phyloP scores from a whole-genome alignment of 768 basidiomycete species.

The Xerocomellus chrysenteron region DNA sequence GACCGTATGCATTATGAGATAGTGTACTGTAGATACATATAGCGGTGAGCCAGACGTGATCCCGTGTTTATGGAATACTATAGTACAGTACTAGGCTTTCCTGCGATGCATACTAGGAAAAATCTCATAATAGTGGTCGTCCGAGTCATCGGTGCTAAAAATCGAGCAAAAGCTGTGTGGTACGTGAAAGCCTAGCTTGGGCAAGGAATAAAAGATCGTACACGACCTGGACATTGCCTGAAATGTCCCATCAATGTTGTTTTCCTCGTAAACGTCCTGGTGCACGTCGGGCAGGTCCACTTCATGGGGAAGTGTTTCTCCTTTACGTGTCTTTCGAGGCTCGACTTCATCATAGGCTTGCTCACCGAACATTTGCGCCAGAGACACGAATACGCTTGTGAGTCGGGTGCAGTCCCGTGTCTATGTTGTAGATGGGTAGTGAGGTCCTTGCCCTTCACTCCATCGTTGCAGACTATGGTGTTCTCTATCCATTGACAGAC shows the following conservation, averaged over 20 bases:
- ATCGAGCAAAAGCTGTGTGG: too few species aligned
- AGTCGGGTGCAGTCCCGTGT: background rate
- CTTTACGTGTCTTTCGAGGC: slow-evolving; percentile 2
- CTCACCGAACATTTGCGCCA: background rate
- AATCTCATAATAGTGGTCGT: too few species aligned
- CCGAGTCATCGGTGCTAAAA: too few species aligned
- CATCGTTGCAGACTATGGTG: background rate
- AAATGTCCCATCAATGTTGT: background rate
- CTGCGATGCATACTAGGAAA: too few species aligned
- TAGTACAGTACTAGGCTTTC: too few species aligned
- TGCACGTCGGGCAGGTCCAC: slow-evolving; percentile 2
- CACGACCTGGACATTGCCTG: background rate
- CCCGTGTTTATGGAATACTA: too few species aligned
- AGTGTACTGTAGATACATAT: too few species aligned
- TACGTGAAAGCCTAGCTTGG: too few species aligned
- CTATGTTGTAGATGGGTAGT: background rate
- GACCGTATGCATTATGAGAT: too few species aligned
- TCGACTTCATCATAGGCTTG: background rate
- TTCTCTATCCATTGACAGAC: slow-evolving; percentile 1
- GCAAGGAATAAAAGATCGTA: background rate
- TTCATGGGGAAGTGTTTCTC: background rate
- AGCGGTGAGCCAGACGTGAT: too few species aligned
- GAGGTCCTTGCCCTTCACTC: background rate
- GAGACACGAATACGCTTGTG: background rate
- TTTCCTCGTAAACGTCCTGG: slow-evolving; percentile 4